Evolutionary conservation across 225 moss, liverwort and hornwort species (phyloP).

Genomic region (Bryoerythrophyllum caledonicum): DNA sequence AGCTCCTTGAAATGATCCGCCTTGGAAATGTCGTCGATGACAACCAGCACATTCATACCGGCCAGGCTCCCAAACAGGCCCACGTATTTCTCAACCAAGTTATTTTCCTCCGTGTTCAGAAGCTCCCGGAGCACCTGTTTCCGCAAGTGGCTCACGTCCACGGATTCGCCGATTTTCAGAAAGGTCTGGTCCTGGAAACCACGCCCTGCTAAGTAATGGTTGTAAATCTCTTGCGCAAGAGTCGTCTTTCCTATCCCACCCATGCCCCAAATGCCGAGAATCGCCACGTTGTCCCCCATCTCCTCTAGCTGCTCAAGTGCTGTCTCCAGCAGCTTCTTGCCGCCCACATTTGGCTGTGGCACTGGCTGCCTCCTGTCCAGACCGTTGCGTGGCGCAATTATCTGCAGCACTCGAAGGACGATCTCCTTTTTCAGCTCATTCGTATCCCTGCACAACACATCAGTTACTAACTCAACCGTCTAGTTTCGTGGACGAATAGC

Average conservation of each 20-base stretch:
- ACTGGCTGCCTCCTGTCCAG: conserved; percentile 18
- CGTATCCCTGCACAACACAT: conserved; percentile 13
- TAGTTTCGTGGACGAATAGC: background rate
- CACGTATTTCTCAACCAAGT: conserved; percentile 16
- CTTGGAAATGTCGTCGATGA: conserved; percentile 32
- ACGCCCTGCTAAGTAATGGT: background rate
- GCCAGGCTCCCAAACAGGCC: background rate
- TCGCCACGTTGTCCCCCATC: conserved; percentile 32
- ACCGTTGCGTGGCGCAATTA: background rate
- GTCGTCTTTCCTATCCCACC: conserved; percentile 48
- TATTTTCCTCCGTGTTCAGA: conserved; percentile 12
- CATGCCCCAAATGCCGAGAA: conserved; percentile 42
- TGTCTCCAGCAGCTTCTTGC: background rate
- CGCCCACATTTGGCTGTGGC: conserved; percentile 18
- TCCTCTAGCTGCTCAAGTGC: background rate
- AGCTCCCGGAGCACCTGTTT: conserved; percentile 22
- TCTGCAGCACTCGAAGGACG: background rate
- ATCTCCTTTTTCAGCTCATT: conserved; percentile 25
- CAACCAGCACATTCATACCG: conserved; percentile 25
- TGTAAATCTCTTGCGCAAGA: conserved; percentile 25
- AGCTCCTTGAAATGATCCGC: conserved; percentile 25
- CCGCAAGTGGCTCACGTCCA: conserved; percentile 12
- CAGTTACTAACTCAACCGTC: background rate
- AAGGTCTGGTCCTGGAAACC: conserved; percentile 8
- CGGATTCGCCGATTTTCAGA: conserved; percentile 6